Evolutionary conservation across 2,329 filamentous ascomycete genomes (phyloP).

Genomic region (Aspergillus fumigatiaffinis): DNA sequence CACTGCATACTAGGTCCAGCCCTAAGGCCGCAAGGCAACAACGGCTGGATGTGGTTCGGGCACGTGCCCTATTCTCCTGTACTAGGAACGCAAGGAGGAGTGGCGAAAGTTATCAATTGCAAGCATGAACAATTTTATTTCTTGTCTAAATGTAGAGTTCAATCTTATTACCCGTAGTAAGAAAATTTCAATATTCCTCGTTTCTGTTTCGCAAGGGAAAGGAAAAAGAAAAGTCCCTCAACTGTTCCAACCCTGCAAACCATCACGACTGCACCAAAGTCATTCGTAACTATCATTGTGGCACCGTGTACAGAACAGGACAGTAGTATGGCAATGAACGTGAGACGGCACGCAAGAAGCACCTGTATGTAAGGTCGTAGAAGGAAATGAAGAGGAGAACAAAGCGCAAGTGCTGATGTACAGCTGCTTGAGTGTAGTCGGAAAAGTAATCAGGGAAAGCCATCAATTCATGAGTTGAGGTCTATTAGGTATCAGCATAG

Average conservation of each 20-base stretch:
- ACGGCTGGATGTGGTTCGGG: neutral
- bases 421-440: neutral
- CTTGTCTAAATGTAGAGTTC: neutral
- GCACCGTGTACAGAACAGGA: neutral
- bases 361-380: neutral
- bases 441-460: conserved; percentile 10
- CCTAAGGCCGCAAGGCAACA: conserved; percentile 11
- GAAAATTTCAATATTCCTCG: neutral
- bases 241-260: neutral
- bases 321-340: neutral
- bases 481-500: conserved; percentile 31
- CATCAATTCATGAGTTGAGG: conserved; percentile 21
- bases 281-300: neutral
- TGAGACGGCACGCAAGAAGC: neutral
- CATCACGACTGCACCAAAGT: neutral
- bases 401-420: neutral
- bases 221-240: neutral
- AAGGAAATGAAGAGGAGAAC: neutral
- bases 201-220: neutral
- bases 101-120: neutral
- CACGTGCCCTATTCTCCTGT: neutral
- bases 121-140: neutral
- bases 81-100: neutral
- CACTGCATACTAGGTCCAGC: neutral
- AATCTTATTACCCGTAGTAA: neutral